These are phyloP conservation scores for Fraxinus americana DNA, from an alignment of 257 asterid genomes.

Conservation along the genomic window DNA sequence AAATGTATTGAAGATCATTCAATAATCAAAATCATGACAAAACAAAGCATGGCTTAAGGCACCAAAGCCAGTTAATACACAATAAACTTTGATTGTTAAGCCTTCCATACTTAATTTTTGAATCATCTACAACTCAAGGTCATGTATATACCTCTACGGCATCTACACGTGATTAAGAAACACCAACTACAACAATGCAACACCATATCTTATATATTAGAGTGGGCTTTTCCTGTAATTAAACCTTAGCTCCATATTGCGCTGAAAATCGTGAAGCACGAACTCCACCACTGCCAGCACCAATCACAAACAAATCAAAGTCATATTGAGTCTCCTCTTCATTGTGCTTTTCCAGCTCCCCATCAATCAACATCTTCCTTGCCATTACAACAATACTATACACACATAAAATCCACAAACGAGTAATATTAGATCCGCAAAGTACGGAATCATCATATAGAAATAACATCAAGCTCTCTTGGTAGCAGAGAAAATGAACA, in stretches of 20 bases:
- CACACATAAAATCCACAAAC: conserved; percentile 28
- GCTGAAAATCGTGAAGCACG: conserved; percentile 92
- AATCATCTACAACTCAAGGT: background rate
- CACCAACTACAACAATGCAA: background rate
- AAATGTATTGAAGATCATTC: background rate
- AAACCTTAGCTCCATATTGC: conserved; percentile 89
- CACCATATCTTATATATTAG: background rate
- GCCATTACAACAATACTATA: conserved; percentile 59
- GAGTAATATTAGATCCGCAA: conserved; percentile 13
- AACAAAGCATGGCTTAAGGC: background rate
- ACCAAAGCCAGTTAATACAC: background rate
- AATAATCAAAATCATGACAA: background rate
- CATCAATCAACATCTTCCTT: conserved; percentile 93
- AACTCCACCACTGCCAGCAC: conserved; percentile 99
- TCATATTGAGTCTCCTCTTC: conserved; percentile 64
- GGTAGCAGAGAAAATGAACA: conserved; percentile 3
- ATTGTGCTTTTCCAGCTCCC: conserved; percentile 50
- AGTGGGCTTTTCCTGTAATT: background rate
- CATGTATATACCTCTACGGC: background rate
- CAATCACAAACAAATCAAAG: conserved; percentile 90
- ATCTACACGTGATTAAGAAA: conserved; percentile 7
- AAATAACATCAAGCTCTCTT: background rate
- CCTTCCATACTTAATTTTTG: background rate
- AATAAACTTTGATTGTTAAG: background rate
- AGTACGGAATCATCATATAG: conserved; percentile 7